Base-by-base conservation (phyloP, 2,329 filamentous ascomycete genomes). In the Fusarium fracticaudum region DNA sequence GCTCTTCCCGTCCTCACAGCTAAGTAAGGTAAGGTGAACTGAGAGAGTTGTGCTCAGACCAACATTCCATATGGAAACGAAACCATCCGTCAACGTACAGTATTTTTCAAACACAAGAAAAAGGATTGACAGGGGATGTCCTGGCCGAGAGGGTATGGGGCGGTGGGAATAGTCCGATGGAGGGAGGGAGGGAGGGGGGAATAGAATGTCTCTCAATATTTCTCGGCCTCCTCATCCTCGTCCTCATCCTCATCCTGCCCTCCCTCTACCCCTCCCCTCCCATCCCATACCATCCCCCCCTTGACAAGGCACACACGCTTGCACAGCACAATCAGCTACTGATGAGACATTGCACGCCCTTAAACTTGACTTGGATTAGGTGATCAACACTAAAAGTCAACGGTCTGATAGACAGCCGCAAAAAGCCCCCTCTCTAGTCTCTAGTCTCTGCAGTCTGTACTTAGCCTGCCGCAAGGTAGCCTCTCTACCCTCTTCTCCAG, bases 51-150 rank as follows among this genome's bases (percentile, higher is more conserved):
- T 47, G 55, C 40, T 29, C 44, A 58, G 33, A 40, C 61, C 59
- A 70, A 67, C 50, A 71, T 71, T 71, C 55, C 67, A 71, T 54
- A 51, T 24, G 29, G 26, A 60, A 51, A 38, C 40, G 26, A 60
- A 51, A 33, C 35, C 64, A 22, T 24, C 24, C 24, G 24, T 37
- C 60, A 67, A 22, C 44, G 43, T 48, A 31, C 33, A 33, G 48
- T 48, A n/a, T 33, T 40, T 31, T 48, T 64, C 38, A 51, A 24
- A 51, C 44, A 41, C 43, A 62, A 62, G 35, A 48, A 40, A 26
- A 37, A 18, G 24, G 31, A 59, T 43, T 41, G 61, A 58, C 67
- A 71, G 55, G 69, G 68, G 51, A 29, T 65, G 43, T 24, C 60
- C 48, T 51, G 29, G 66, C 20, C 44, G n/a, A 51, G 43, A 35